A percentile compares a stretch with the other conserved stretches of the same genome.
Conservation (phyloP, 257 asterid species). For the Paulownia fortunei region DNA sequence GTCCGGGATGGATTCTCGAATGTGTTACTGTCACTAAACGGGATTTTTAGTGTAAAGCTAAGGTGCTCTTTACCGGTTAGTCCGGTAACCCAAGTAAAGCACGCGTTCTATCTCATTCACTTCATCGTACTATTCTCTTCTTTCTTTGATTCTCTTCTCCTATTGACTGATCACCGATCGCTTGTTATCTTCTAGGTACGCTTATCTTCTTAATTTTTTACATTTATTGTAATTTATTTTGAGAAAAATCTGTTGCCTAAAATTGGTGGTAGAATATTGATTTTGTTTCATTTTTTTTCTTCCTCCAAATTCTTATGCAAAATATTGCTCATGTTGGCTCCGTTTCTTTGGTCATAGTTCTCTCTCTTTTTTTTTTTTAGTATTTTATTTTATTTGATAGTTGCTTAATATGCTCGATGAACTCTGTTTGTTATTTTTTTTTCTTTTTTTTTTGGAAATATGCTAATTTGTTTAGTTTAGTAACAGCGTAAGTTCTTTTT, state of each 20-base stretch:
- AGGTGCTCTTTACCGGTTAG: constrained; percentile 39
- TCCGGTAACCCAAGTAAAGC: constrained; percentile 41
- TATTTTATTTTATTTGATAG: no score
- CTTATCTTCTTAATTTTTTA: constrained; percentile 14
- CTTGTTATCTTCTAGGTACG: constrained; percentile 64
- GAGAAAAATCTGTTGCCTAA: not conserved
- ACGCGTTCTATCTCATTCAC: constrained; percentile 31
- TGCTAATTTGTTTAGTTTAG: not conserved
- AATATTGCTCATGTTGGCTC: constrained; percentile 12
- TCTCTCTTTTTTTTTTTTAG: not conserved
- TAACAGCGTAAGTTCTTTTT: no score
- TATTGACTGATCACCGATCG: constrained; percentile 55
- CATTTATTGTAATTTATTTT: not conserved
- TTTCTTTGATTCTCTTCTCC: constrained; percentile 38
- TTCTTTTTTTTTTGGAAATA: not conserved
- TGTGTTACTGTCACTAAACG: constrained; percentile 27
- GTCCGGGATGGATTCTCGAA: constrained; percentile 13
- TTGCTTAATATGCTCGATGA: constrained; percentile 21
- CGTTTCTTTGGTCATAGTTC: not conserved
- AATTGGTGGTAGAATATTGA: not conserved
- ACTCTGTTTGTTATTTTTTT: not conserved
- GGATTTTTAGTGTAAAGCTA: constrained; percentile 18
- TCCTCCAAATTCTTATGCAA: not conserved
- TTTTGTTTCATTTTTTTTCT: not conserved
- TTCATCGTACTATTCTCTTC: constrained; percentile 28